phyloP scores from a whole-genome alignment of 768 basidiomycete genomes.

The Fibroporia radiculosa region DNA sequence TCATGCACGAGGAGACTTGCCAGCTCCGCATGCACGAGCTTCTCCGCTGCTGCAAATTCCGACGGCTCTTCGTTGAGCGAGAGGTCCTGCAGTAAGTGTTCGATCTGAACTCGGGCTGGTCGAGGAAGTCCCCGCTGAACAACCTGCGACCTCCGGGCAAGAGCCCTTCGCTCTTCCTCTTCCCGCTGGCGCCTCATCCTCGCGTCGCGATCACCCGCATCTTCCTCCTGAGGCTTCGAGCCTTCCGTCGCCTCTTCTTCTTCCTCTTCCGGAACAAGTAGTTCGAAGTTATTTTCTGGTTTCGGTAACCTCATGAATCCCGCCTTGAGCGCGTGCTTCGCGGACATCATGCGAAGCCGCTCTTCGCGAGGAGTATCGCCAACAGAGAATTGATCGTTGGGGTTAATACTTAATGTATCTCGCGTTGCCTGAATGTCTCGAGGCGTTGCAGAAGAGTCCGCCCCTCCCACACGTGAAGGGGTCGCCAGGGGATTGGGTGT shows the following conservation, averaged over 20 bases:
- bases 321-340: constrained; percentile 69
- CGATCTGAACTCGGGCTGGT: constrained; percentile 75
- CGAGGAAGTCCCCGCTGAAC: constrained; percentile 82
- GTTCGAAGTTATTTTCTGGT: constrained; percentile 96
- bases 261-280: constrained; percentile 86
- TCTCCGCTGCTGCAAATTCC: constrained; percentile 42
- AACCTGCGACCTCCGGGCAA: constrained; percentile 76
- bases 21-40: constrained; percentile 71
- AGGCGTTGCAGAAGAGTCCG: constrained; percentile 30
- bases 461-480: constrained; percentile 46
- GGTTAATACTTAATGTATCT: constrained; percentile 87
- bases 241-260: constrained; percentile 36
- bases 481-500: constrained; percentile 97
- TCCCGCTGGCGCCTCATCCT: constrained; percentile 55
- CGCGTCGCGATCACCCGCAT: constrained; percentile 89
- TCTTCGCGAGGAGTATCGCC: constrained; percentile 75
- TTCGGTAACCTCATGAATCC: constrained; percentile 82
- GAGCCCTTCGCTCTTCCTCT: constrained; percentile 68
- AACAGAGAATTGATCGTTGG: constrained; percentile 44
- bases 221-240: constrained; percentile 54
- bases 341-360: constrained; percentile 49
- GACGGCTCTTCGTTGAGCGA: constrained; percentile 37
- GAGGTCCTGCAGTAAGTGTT: constrained; percentile 53
- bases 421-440: constrained; percentile 25
- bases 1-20: constrained; percentile 80